Percentiles rank a stretch among this genome's conserved stretches.
phyloP scores from a whole-genome alignment of 139 green algal genomes.

The Edaphochlamys debaryana region DNA sequence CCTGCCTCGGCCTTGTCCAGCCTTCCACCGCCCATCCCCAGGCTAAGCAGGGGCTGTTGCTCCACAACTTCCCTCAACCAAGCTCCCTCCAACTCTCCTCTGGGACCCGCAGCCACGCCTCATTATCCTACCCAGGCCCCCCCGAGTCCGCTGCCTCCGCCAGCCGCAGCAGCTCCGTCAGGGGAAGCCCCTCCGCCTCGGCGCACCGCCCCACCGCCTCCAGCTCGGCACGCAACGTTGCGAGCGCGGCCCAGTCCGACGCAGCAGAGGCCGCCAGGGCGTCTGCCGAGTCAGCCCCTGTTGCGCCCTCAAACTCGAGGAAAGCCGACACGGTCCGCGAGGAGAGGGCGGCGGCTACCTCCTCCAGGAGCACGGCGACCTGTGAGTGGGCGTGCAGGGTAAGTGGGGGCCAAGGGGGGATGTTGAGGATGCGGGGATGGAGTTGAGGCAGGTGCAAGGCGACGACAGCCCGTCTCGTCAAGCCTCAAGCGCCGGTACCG shows the following conservation, averaged over 20 bases:
- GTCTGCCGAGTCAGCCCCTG: background rate
- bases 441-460: background rate
- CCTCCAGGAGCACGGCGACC: background rate
- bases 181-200: background rate
- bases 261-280: background rate
- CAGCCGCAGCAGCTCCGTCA: background rate
- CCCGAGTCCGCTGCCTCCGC: too few species aligned
- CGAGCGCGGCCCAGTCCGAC: background rate
- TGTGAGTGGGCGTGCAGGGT: background rate
- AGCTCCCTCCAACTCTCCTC: too few species aligned
- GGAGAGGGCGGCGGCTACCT: slow-evolving; percentile 1
- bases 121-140: too few species aligned
- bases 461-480: background rate
- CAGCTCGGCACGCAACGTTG: background rate
- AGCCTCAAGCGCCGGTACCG: background rate
- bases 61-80: too few species aligned
- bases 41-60: too few species aligned
- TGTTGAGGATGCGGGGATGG: background rate
- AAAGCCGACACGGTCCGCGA: background rate
- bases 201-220: background rate
- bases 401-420: background rate
- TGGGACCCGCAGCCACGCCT: too few species aligned
- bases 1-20: too few species aligned
- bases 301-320: background rate
- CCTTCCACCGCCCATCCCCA: too few species aligned